Conservation (phyloP, 148 eudicot genomes). For the Rhododendron kiyosumense region DNA sequence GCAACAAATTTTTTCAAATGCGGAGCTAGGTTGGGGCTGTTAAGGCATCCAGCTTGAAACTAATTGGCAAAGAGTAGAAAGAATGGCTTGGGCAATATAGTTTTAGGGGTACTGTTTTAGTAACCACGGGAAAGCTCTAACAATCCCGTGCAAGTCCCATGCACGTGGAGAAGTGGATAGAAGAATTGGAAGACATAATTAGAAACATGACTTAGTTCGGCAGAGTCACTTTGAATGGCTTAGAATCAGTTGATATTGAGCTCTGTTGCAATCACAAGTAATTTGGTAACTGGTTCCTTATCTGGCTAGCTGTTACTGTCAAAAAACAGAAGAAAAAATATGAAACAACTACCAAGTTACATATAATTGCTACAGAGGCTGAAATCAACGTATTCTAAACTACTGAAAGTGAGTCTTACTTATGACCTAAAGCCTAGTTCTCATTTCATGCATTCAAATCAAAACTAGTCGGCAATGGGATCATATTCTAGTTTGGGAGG, state of each 20-base stretch:
- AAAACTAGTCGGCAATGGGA: neutral
- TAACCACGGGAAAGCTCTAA: neutral
- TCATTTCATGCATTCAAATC: no score
- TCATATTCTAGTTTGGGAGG: neutral
- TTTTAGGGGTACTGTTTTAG: neutral
- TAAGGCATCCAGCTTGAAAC: neutral
- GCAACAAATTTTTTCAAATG: neutral
- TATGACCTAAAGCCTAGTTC: neutral
- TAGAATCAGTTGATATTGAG: neutral
- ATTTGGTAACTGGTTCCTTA: neutral
- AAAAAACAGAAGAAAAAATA: neutral
- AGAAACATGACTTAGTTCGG: neutral
- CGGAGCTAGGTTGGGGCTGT: neutral
- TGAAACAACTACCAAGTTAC: neutral
- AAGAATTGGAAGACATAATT: neutral
- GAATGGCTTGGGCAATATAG: neutral
- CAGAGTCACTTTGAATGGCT: neutral
- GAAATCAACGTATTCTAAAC: neutral
- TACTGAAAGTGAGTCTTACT: neutral
- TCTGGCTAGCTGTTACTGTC: neutral
- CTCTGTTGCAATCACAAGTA: neutral
- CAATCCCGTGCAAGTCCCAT: neutral
- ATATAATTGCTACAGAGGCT: neutral
- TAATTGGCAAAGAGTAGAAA: neutral
- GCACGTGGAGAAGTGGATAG: neutral